Conservation (phyloP, 345 rosid species). For the Streptanthus diversifolius region DNA sequence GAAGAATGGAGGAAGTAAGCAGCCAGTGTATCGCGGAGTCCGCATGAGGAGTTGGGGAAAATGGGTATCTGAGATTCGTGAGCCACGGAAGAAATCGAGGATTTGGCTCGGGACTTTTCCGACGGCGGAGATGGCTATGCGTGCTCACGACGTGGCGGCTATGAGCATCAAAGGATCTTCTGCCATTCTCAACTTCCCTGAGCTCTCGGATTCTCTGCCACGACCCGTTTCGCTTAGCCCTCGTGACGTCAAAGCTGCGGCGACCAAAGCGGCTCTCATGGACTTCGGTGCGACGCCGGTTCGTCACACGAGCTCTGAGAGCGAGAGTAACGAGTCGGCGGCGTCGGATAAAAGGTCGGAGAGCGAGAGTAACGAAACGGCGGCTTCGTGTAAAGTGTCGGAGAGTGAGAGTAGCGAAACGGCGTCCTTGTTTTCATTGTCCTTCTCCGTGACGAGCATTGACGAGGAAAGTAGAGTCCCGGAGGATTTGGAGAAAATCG, state of each 20-base stretch:
- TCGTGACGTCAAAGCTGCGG: conserved; percentile 87
- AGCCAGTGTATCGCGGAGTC: conserved; percentile 76
- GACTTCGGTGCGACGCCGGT: conserved; percentile 30
- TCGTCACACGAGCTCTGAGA: no score
- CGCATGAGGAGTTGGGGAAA: conserved; percentile 95
- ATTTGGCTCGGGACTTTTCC: conserved; percentile 96
- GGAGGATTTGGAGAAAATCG: conserved; percentile 65
- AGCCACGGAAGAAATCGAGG: conserved; percentile 85
- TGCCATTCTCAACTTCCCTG: conserved; percentile 88
- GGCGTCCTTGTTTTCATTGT: conserved; percentile 10
- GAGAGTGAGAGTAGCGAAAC: conserved; percentile 7
- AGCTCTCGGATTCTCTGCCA: conserved; percentile 59
- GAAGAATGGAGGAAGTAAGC: conserved; percentile 34
- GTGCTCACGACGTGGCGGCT: conserved; percentile 98
- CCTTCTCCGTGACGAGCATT: conserved; percentile 19
- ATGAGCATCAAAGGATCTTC: conserved; percentile 71
- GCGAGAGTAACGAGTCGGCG: conserved; percentile 12
- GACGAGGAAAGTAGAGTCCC: conserved; percentile 45
- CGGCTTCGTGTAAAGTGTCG: not conserved
- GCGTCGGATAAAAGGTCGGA: not conserved
- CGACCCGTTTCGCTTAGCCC: conserved; percentile 63
- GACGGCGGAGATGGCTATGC: conserved; percentile 93
- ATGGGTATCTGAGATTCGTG: conserved; percentile 98
- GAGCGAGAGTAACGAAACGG: conserved; percentile 15
- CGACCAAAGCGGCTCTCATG: conserved; percentile 87